These are phyloP conservation scores for Vigna angularis DNA, from an alignment of 306 rosid genomes.

Conservation along the genomic window DNA sequence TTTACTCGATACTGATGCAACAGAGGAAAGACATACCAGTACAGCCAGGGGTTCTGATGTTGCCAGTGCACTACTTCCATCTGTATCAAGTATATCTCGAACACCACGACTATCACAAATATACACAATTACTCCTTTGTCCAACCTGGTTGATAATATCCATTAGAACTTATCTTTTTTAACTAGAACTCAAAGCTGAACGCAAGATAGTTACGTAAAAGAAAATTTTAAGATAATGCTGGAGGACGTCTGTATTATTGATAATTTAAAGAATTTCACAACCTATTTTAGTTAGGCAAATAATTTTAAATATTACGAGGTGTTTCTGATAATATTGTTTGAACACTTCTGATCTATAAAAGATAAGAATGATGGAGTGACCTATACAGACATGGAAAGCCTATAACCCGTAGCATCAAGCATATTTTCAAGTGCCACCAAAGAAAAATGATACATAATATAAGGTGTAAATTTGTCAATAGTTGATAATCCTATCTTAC, in stretches of 20 bases:
- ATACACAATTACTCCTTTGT: constrained; percentile 95
- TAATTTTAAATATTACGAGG: constrained; percentile 33
- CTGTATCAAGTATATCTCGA: constrained; percentile 94
- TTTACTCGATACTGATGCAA: not conserved
- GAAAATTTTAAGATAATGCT: constrained; percentile 14
- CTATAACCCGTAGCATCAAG: not conserved
- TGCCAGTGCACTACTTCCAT: constrained; percentile 88
- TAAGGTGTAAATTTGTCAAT: constrained; percentile 21
- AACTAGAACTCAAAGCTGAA: constrained; percentile 37
- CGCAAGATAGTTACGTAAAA: constrained; percentile 1
- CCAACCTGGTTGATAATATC: constrained; percentile 78
- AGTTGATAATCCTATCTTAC: constrained; percentile 60
- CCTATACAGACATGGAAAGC: constrained; percentile 30
- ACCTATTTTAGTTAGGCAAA: constrained; percentile 12
- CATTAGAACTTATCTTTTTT: constrained; percentile 35
- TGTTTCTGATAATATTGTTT: constrained; percentile 36
- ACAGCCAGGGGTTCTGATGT: constrained; percentile 89
- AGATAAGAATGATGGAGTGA: not conserved
- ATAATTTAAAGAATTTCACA: constrained; percentile 33
- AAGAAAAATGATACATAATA: constrained; percentile 25
- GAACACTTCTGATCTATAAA: constrained; percentile 26
- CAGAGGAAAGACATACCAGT: constrained; percentile 61
- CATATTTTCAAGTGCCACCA: constrained; percentile 17
- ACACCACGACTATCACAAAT: constrained; percentile 90
- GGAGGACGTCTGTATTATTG: not conserved